Base-by-base conservation (phyloP, 2,329 filamentous ascomycete species). In the Coleophoma crateriformis region DNA sequence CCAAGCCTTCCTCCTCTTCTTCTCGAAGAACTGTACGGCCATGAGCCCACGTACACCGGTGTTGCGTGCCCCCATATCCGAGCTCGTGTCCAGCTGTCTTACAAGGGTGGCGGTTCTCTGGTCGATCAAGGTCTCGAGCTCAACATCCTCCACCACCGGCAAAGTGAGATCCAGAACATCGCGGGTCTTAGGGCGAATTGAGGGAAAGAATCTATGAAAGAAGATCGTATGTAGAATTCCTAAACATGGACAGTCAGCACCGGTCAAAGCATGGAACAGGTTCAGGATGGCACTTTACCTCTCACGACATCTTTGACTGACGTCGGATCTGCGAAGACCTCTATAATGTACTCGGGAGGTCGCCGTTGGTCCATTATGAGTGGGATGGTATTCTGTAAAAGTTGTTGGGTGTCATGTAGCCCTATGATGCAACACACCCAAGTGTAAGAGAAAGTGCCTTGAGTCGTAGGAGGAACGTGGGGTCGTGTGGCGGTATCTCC, bases 151-250 rank as follows among this genome's bases (percentile, higher is more conserved):
- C 64, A 97, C 87, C 62, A 88, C 88, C 46, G 94, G 91, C 27
- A 97, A 81, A 33, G 90, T 91, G 54, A 96, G 79, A 69, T 95
- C 91, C 58, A 96, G 84, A 55, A 96, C 84, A 65, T 96, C 91
- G 71, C 90, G 85, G 55, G 89, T 90, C 55, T 82, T 81, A 6
- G 94, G 92, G 39, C 81, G 76, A 60, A 96, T 80, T 51, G 89
- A 85, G 50, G 90, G 90, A 76, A 97, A 96, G 80, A 92, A 95
- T 64, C 94, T 87, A 74, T 96, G 91, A 79, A 97, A 97, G 82
- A 97, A 99, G 68, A 97, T 96, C 46, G 91, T 95, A 69, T 96
- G 91, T 45, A 97, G 80, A 67, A 96, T 88, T 56, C 88, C 92
- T 95, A 62, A 35, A 27, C 8, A 27, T 10, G 27, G 8, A 27